These are phyloP conservation scores for Neurospora sp. DNA, from an alignment of 495 filamentous ascomycete genomes.

Conservation along the genomic window DNA sequence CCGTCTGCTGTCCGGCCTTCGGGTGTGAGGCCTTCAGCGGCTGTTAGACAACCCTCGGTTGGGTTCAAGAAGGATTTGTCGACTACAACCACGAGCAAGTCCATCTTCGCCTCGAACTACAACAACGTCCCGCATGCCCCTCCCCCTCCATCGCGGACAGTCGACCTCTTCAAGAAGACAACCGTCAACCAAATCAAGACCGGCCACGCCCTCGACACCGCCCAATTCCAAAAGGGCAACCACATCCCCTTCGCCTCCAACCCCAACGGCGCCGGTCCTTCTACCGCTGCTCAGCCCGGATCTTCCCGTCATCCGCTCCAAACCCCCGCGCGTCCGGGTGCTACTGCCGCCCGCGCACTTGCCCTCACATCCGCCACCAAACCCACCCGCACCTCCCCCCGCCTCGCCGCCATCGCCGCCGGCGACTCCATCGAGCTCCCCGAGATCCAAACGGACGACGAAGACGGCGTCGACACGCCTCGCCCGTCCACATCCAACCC, in stretches of 20 bases:
- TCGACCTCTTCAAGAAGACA: constrained; percentile 37
- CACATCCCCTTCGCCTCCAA: constrained; percentile 80
- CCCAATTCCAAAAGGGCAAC: constrained; percentile 64
- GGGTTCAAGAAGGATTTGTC: constrained; percentile 56
- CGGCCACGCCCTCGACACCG: constrained; percentile 61
- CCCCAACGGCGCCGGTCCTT: constrained; percentile 39
- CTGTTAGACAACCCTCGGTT: constrained; percentile 14
- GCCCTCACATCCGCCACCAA: constrained; percentile 19
- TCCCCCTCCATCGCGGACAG: constrained; percentile 24
- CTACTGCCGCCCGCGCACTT: constrained; percentile 22
- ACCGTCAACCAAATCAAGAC: constrained; percentile 47
- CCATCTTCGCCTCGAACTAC: constrained; percentile 55
- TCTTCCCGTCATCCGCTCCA: constrained; percentile 31
- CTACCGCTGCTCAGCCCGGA: neutral
- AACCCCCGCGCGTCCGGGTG: constrained; percentile 42
- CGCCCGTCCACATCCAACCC: neutral
- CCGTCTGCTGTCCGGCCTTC: constrained; percentile 37
- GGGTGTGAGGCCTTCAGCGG: neutral
- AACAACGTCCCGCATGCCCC: constrained; percentile 34
- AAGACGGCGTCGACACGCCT: constrained; percentile 54
- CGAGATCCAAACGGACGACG: constrained; percentile 78
- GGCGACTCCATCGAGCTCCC: constrained; percentile 77
- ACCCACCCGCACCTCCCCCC: constrained; percentile 59
- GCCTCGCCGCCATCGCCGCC: constrained; percentile 65
- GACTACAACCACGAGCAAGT: constrained; percentile 38